Percentiles rank a stretch among this genome's conserved stretches.
Evolutionary conservation across 2,329 filamentous ascomycete genomes (phyloP).

Genomic region (Ophiostoma quercus): DNA sequence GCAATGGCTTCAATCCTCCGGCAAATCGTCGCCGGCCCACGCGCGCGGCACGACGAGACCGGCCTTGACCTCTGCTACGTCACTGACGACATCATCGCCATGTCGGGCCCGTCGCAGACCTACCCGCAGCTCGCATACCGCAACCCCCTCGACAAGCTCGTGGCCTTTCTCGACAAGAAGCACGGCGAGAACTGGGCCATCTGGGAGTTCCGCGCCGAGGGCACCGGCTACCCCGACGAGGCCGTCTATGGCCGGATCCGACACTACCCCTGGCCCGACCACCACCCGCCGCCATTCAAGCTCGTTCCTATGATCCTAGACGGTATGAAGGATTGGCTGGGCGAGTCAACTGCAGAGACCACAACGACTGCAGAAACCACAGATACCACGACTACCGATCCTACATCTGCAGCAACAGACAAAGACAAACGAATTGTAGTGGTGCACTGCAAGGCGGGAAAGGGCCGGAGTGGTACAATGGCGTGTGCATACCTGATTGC

Average conservation of each 20-base stretch:
- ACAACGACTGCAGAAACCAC: background rate
- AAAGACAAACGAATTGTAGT: slow-evolving; percentile 61
- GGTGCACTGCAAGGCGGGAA: slow-evolving; percentile 96
- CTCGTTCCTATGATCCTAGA: slow-evolving; percentile 85
- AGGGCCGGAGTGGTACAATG: slow-evolving; percentile 84
- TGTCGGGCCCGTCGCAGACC: slow-evolving; percentile 80
- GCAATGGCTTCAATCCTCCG: slow-evolving; percentile 71
- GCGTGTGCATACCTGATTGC: slow-evolving; percentile 86
- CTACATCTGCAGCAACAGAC: slow-evolving; percentile 30
- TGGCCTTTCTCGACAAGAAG: slow-evolving; percentile 79
- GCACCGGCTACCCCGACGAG: slow-evolving; percentile 88
- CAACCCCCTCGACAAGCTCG: slow-evolving; percentile 82
- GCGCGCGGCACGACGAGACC: slow-evolving; percentile 77
- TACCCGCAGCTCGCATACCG: slow-evolving; percentile 91
- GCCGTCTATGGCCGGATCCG: slow-evolving; percentile 80
- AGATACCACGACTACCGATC: slow-evolving; percentile 34
- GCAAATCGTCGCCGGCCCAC: slow-evolving; percentile 84
- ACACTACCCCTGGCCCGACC: slow-evolving; percentile 95
- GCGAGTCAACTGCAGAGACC: slow-evolving; percentile 31
- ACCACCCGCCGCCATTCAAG: slow-evolving; percentile 90
- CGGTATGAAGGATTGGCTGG: slow-evolving; percentile 85
- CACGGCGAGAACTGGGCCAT: slow-evolving; percentile 86
- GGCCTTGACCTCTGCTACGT: slow-evolving; percentile 95
- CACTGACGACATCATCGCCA: slow-evolving; percentile 68
- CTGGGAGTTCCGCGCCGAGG: slow-evolving; percentile 96